A percentile compares a stretch with the other conserved stretches of the same genome.
phyloP scores from a whole-genome alignment of 2,329 filamentous ascomycete species.

The Botryotinia convoluta region DNA sequence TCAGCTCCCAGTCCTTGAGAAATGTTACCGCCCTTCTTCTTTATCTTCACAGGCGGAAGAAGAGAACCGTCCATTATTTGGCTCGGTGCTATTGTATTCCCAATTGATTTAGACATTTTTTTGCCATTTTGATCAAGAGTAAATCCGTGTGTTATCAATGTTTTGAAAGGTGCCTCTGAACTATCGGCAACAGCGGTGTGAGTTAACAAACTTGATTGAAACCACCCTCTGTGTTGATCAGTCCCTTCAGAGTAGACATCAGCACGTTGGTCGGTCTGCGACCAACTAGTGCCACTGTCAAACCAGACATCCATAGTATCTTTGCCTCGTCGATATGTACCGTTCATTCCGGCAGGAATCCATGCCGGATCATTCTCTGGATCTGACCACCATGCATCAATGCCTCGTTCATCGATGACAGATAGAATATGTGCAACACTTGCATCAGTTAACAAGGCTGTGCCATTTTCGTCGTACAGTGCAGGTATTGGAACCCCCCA shows the following conservation, averaged over 20 bases:
- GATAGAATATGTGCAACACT: conserved; percentile 82
- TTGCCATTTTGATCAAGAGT: conserved; percentile 84
- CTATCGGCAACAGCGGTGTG: conserved; percentile 53
- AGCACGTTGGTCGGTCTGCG: conserved; percentile 55
- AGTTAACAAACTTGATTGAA: conserved; percentile 92
- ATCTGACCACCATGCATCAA: conserved; percentile 96
- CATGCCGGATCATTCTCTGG: conserved; percentile 70
- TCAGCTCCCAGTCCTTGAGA: conserved; percentile 80
- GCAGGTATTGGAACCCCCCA: conserved; percentile 98
- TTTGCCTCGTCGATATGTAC: conserved; percentile 67
- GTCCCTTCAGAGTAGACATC: conserved; percentile 93
- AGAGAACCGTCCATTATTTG: conserved; percentile 84
- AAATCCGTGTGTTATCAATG: conserved; percentile 93
- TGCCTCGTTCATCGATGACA: conserved; percentile 72
- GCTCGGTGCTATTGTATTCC: conserved; percentile 77
- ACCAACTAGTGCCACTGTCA: conserved; percentile 95
- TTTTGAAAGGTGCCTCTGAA: conserved; percentile 70
- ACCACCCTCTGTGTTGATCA: conserved; percentile 97
- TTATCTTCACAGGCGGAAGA: conserved; percentile 55
- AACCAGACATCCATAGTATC: conserved; percentile 99
- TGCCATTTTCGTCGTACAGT: conserved; percentile 70
- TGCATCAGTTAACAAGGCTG: conserved; percentile 74
- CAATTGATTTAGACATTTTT: conserved; percentile 98
- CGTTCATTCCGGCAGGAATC: conserved; percentile 64
- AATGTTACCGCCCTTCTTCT: conserved; percentile 43